Conservation (phyloP, 768 basidiomycete genomes). For the Russula virescens region DNA sequence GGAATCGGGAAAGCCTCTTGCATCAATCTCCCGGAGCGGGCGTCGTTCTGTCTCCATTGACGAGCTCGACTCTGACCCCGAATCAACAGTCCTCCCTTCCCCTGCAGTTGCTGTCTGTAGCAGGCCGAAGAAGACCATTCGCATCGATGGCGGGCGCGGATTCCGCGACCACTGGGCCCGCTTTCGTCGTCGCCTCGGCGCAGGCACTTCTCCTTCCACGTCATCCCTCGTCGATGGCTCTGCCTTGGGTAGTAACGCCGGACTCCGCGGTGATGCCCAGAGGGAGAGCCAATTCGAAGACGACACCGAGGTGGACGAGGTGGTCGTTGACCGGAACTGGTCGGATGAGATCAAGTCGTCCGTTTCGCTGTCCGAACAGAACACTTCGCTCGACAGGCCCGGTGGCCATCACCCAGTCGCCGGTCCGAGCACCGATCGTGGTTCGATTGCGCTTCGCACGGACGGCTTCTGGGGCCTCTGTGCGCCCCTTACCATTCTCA, state of each 20-base stretch:
- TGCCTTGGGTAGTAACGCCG: conserved; percentile 27
- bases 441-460: conserved; percentile 32
- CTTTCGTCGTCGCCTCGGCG: conserved; percentile 50
- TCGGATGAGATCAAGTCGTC: conserved; percentile 52
- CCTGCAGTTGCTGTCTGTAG: conserved; percentile 23
- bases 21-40: not conserved
- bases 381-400: conserved; percentile 43
- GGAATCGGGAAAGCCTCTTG: not conserved
- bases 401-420: conserved; percentile 38
- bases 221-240: conserved; percentile 27
- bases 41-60: not conserved
- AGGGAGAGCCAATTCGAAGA: conserved; percentile 30
- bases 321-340: conserved; percentile 73
- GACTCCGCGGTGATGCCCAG: conserved; percentile 30
- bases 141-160: conserved; percentile 30
- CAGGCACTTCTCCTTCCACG: conserved; percentile 49
- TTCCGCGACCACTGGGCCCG: conserved; percentile 43
- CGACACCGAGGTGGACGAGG: conserved; percentile 54
- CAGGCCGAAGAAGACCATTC: conserved; percentile 36
- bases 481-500: conserved; percentile 38
- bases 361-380: conserved; percentile 47
- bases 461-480: conserved; percentile 35
- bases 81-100: conserved; percentile 14
- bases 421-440: conserved; percentile 35
- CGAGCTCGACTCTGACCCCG: not conserved